Evolutionary conservation across 192 early-diverging fungal genomes (phyloP).

Genomic region (Obelidium mucronatum): DNA sequence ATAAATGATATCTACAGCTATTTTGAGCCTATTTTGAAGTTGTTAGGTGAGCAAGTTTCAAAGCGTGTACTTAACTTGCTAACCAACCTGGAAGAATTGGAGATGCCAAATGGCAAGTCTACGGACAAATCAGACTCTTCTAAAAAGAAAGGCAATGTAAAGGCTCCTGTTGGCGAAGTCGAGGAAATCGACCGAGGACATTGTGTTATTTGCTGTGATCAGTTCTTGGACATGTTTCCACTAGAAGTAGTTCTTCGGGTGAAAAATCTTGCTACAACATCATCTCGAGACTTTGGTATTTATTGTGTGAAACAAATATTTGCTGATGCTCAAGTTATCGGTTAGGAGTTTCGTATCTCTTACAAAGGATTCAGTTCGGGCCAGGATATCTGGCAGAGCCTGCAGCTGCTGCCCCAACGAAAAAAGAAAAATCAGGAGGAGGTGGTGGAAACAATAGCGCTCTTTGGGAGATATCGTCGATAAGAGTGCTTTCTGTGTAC

Average conservation of each 20-base stretch:
- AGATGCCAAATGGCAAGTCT: background rate
- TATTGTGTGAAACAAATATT: background rate
- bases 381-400: background rate
- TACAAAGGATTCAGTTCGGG: background rate
- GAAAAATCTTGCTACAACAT: constrained; percentile 1
- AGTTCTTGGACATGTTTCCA: background rate
- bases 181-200: constrained; percentile 18
- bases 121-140: constrained; percentile 1
- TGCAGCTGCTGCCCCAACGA: background rate
- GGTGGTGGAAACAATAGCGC: background rate
- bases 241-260: constrained; percentile 8
- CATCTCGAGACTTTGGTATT: constrained; percentile 24
- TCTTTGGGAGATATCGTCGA: background rate
- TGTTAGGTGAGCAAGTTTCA: constrained; percentile 5
- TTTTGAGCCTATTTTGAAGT: constrained; percentile 8
- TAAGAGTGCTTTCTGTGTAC: background rate
- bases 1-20: constrained; percentile 21
- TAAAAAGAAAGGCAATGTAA: background rate
- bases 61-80: too few species aligned
- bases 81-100: background rate
- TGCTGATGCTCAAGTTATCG: too few species aligned
- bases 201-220: constrained; percentile 24
- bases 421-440: background rate
- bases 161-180: background rate
- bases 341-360: constrained; percentile 9